phyloP scores from a whole-genome alignment of 108 stramenopile genomes.

The Fragilariopsis cylindrus region DNA sequence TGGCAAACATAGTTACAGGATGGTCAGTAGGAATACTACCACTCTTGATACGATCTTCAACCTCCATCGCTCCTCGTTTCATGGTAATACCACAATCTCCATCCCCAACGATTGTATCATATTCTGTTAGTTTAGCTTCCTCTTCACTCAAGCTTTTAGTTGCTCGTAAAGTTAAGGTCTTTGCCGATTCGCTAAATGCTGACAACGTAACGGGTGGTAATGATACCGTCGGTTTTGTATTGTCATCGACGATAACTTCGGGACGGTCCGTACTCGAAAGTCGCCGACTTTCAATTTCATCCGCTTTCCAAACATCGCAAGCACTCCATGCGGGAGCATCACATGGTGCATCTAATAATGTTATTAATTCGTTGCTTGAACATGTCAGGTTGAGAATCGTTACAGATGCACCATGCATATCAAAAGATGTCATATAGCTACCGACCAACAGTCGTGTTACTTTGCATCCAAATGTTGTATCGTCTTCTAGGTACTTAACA shows the following conservation, averaged over 20 bases:
- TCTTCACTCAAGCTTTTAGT: conserved; percentile 61
- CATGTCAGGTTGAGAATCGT: conserved; percentile 75
- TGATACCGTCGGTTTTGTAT: conserved; percentile 1
- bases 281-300: conserved; percentile 25
- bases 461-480: conserved; percentile 37
- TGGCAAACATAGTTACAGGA: conserved; percentile 61
- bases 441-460: conserved; percentile 82
- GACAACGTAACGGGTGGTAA: conserved; percentile 51
- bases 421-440: conserved; percentile 94
- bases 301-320: conserved; percentile 54
- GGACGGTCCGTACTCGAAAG: conserved; percentile 55
- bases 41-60: conserved; percentile 47
- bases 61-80: conserved; percentile 88
- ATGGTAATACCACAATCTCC: conserved; percentile 98
- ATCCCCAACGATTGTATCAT: conserved; percentile 94
- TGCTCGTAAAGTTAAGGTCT: conserved; percentile 45
- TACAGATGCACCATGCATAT: conserved; percentile 94
- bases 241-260: conserved; percentile 41
- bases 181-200: conserved; percentile 38
- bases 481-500: conserved; percentile 55
- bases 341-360: conserved; percentile 80
- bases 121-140: conserved; percentile 85
- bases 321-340: conserved; percentile 84
- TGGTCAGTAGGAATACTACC: conserved; percentile 43
- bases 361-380: conserved; percentile 40